These are phyloP conservation scores for Rheum nobile DNA, from an alignment of 148 eudicot genomes.

Conservation along the genomic window DNA sequence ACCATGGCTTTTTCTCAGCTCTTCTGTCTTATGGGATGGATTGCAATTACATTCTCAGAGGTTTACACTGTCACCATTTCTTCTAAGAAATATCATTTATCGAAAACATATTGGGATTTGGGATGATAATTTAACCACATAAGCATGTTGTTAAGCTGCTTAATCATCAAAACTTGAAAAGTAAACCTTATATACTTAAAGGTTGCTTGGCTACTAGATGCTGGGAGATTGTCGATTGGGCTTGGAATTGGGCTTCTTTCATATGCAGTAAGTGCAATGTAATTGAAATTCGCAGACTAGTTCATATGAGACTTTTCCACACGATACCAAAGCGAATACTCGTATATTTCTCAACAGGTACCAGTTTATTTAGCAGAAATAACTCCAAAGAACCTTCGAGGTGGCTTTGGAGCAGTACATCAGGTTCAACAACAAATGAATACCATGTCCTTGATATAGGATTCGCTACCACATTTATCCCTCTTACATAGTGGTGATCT, in stretches of 20 bases:
- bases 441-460: neutral
- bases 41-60: slow-evolving; percentile 47
- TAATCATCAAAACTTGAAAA: neutral
- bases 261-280: slow-evolving; percentile 39
- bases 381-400: slow-evolving; percentile 80
- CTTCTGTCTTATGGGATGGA: slow-evolving; percentile 49
- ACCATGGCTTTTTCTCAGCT: slow-evolving; percentile 57
- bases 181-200: slow-evolving; percentile 14
- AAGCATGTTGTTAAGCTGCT: neutral
- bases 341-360: slow-evolving; percentile 30
- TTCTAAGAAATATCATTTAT: neutral
- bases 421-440: slow-evolving; percentile 35
- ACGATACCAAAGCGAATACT: neutral
- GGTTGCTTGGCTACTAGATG: slow-evolving; percentile 61
- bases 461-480: neutral
- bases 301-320: neutral
- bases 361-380: slow-evolving; percentile 85
- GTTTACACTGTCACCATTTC: slow-evolving; percentile 15
- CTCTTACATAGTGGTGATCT: slow-evolving; percentile 13
- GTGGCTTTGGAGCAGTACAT: slow-evolving; percentile 55
- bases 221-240: slow-evolving; percentile 53
- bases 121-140: too few species aligned
- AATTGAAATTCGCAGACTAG: neutral
- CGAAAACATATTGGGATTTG: too few species aligned
- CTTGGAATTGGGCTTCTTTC: slow-evolving; percentile 69